These are phyloP conservation scores for Yamadazyma sp. DNA, from an alignment of 1,139 yeast genomes.

Conservation along the genomic window DNA sequence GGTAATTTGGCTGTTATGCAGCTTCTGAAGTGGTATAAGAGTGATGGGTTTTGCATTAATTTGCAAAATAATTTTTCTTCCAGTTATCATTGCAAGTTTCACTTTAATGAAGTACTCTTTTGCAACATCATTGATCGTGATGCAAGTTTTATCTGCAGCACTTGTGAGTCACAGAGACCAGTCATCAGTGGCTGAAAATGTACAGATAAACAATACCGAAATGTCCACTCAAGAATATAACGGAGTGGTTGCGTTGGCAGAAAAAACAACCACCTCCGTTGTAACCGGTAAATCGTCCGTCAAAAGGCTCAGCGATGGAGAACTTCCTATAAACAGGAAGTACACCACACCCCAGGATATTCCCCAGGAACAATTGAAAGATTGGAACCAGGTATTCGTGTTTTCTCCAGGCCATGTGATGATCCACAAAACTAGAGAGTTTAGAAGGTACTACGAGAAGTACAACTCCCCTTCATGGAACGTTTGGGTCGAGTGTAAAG, in stretches of 20 bases:
- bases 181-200: too few relatives aligned
- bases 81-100: too few relatives aligned
- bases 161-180: too few relatives aligned
- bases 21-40: too few relatives aligned
- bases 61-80: too few relatives aligned
- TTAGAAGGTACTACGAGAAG: slow-evolving; percentile 1
- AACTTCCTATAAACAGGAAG: slow-evolving; percentile 3
- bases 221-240: too few relatives aligned
- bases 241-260: background rate
- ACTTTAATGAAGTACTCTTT: too few relatives aligned
- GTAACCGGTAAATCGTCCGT: slow-evolving; percentile 1
- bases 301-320: slow-evolving; percentile 1
- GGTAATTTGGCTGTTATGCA: too few relatives aligned
- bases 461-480: slow-evolving; percentile 4
- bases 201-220: too few relatives aligned
- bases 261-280: background rate
- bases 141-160: too few relatives aligned
- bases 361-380: slow-evolving; percentile 4
- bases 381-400: slow-evolving; percentile 7
- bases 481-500: slow-evolving; percentile 10
- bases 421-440: slow-evolving; percentile 8
- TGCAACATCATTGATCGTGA: too few relatives aligned
- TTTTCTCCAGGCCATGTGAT: slow-evolving; percentile 6
- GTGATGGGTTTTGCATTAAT: too few relatives aligned
- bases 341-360: slow-evolving; percentile 7